These are phyloP conservation scores for Onygenales sp. DNA, from an alignment of 2,329 filamentous ascomycete species.

Conservation along the genomic window DNA sequence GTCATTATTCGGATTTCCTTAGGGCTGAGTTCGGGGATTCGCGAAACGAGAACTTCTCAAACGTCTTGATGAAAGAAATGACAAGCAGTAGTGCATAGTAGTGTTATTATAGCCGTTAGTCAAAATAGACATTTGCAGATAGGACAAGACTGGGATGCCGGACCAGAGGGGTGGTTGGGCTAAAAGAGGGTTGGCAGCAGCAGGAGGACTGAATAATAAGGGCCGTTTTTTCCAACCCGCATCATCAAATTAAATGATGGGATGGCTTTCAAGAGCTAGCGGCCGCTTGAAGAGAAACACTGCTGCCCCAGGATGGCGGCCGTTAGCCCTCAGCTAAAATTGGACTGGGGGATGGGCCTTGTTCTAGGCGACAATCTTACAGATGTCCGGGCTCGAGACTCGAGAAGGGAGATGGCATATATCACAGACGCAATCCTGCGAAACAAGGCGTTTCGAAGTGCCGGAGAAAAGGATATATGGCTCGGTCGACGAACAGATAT, in stretches of 20 bases:
- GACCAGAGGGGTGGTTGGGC: slow-evolving; percentile 3
- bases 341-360: slow-evolving; percentile 2
- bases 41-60: slow-evolving; percentile 4
- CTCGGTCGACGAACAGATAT: neutral
- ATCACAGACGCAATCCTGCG: neutral
- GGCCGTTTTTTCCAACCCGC: neutral
- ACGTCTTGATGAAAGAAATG: neutral
- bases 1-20: neutral
- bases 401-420: neutral
- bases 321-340: slow-evolving; percentile 5
- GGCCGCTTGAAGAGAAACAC: slow-evolving; percentile 1
- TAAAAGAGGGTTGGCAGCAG: slow-evolving; percentile 2
- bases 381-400: slow-evolving; percentile 2
- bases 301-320: slow-evolving; percentile 1
- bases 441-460: neutral
- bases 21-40: slow-evolving; percentile 2
- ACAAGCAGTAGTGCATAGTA: slow-evolving; percentile 2
- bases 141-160: slow-evolving; percentile 1
- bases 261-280: slow-evolving; percentile 1
- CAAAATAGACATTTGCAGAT: slow-evolving; percentile 2
- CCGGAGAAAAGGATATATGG: neutral
- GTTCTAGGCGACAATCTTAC: slow-evolving; percentile 5
- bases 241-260: slow-evolving; percentile 7
- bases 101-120: slow-evolving; percentile 4
- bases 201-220: neutral